Evolutionary conservation across 768 basidiomycete species (phyloP), one percentile per base, ranked within the genome.

Genomic region (Pulveroboletus sp.): DNA sequence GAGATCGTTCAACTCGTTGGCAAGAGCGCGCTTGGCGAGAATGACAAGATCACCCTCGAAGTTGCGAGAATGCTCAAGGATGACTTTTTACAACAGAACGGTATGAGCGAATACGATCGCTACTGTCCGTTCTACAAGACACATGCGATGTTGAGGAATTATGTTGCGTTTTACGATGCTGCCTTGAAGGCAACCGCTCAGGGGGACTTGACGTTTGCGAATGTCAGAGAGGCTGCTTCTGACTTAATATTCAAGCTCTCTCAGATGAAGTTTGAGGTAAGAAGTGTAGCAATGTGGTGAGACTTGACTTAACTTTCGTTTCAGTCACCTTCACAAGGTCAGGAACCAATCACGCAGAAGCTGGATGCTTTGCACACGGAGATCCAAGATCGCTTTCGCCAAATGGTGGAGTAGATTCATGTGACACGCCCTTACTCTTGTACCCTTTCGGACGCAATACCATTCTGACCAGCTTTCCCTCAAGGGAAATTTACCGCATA

Each of bases 121-220:
- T 96, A 81, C 74, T 99, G 95, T 63, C 95, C 95, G 13, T 97
- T 99, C 79, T 96, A 96, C 83, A 96, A 98, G 85, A 96, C 94
- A 38, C 87, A 84, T 47, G 90, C 81, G 40, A 99, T 99, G 96
- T 70, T 98, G 67, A 82, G 81, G 63, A 95, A 95, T 72, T 92
- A 95, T 65, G 91, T 98, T 55, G 81, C 82, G 12, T 97, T 93
- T 79, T 89, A 96, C 66, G 90, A 97, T 65, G 76, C 80, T n/a
- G 92, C 95, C 8, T 76, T 88, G 63, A 86, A 81, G 63, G 88
- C 91, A 19, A 90, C 96, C 43, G 79, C 85, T 23, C 82, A 87
- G 59, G 83, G 85, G 44, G 89, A 93, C 60, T 72, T 87, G 50
- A 91, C 91, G 17, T 95, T 93, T 62, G 73, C 83, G 29, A 85